Conservation (phyloP, 2,329 filamentous ascomycete genomes). For the Lasiodiplodia sp. region DNA sequence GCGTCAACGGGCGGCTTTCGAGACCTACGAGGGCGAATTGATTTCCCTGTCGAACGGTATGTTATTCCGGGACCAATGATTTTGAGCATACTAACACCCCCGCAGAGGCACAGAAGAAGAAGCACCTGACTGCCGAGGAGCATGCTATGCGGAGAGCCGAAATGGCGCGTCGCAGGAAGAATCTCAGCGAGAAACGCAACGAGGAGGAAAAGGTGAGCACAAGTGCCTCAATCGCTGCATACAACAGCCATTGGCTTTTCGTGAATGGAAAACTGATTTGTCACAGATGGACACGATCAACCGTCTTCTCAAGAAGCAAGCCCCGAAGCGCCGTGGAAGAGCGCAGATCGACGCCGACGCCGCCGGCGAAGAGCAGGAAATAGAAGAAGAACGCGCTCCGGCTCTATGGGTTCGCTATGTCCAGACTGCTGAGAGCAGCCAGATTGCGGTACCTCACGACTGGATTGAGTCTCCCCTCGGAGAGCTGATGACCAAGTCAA, state of each 20-base stretch:
- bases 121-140: constrained; percentile 75
- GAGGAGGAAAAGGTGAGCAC: constrained; percentile 74
- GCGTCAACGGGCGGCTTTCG: constrained; percentile 67
- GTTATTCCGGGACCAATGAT: constrained; percentile 24
- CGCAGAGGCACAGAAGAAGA: constrained; percentile 73
- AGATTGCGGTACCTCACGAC: constrained; percentile 71
- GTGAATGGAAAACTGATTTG: neutral
- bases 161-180: constrained; percentile 76
- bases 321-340: constrained; percentile 67
- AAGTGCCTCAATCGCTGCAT: neutral
- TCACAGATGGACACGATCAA: constrained; percentile 86
- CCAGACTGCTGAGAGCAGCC: constrained; percentile 69
- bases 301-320: constrained; percentile 85
- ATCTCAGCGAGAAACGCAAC: constrained; percentile 77
- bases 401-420: constrained; percentile 74
- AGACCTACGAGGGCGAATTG: constrained; percentile 58
- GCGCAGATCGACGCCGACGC: constrained; percentile 35
- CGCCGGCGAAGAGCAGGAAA: constrained; percentile 55
- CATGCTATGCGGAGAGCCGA: constrained; percentile 75
- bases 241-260: neutral
- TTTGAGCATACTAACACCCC: constrained; percentile 35
- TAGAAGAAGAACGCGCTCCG: constrained; percentile 59
- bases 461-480: constrained; percentile 71
- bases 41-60: constrained; percentile 61
- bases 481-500: constrained; percentile 56